Evolutionary conservation across 108 stramenopile species (phyloP).

Genomic region (Conticribra guillardii): DNA sequence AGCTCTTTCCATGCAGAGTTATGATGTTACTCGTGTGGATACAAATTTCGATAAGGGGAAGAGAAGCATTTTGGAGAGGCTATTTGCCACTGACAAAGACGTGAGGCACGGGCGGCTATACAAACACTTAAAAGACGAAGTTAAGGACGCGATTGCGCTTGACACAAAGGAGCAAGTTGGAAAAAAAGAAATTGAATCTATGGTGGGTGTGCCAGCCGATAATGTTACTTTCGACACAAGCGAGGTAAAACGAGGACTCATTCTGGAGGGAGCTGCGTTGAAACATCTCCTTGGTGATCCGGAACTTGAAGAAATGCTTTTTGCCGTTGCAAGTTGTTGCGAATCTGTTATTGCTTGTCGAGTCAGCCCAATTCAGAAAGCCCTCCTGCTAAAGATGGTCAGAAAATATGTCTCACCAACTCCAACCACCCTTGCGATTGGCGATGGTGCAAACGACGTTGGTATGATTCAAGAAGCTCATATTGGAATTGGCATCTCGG

Average conservation of each 20-base stretch:
- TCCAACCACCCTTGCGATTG: constrained; percentile 95
- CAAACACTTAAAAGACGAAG: constrained; percentile 74
- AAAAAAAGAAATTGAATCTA: constrained; percentile 25
- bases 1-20: constrained; percentile 75
- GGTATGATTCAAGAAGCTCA: constrained; percentile 97
- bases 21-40: constrained; percentile 43
- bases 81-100: constrained; percentile 83
- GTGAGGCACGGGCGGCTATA: constrained; percentile 74
- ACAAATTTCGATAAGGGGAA: constrained; percentile 73
- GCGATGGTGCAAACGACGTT: constrained; percentile 98
- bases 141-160: constrained; percentile 46
- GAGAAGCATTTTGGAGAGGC: constrained; percentile 70
- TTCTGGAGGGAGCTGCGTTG: constrained; percentile 92
- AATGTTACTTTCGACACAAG: constrained; percentile 26
- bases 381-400: constrained; percentile 86
- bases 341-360: constrained; percentile 96
- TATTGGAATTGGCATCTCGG: constrained; percentile 94
- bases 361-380: constrained; percentile 94
- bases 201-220: constrained; percentile 7
- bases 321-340: constrained; percentile 81
- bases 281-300: constrained; percentile 78
- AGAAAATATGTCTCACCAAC: constrained; percentile 82
- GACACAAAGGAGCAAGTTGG: constrained; percentile 29
- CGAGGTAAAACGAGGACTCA: constrained; percentile 69
- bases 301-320: constrained; percentile 81